Evolutionary conservation across 23 red algal genomes (phyloP).

Genomic region (Pyropia haitanensis): DNA sequence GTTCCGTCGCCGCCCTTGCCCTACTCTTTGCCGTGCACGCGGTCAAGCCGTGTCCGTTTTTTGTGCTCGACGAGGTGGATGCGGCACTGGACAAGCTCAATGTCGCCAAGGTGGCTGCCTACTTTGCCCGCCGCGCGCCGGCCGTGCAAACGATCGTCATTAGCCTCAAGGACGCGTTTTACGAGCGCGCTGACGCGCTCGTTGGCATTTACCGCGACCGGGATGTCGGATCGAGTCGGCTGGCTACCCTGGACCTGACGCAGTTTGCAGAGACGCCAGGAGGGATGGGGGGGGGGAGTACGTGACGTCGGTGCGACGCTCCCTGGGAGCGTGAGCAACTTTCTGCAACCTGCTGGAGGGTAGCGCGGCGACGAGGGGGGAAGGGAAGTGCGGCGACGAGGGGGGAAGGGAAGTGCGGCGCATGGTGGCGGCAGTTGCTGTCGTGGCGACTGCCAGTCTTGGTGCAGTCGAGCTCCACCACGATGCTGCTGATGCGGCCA

Average conservation of each 20-base stretch:
- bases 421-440: no score
- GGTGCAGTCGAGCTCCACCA: no score
- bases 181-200: conserved; percentile 83
- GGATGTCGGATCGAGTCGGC: conserved; percentile 21
- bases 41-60: conserved; percentile 72
- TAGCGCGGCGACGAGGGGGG: no score
- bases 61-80: conserved; percentile 96
- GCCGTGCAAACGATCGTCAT: conserved; percentile 88
- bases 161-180: conserved; percentile 93
- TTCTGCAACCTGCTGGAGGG: no score
- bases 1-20: conserved; percentile 85
- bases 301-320: no score
- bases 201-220: conserved; percentile 86
- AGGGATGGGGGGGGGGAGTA: no score
- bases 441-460: no score
- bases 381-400: no score
- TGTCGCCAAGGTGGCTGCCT: conserved; percentile 54
- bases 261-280: conserved; percentile 20
- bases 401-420: no score
- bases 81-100: conserved; percentile 93
- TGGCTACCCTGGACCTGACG: conserved; percentile 67
- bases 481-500: no score
- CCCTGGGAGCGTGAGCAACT: no score
- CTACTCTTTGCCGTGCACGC: conserved; percentile 92
- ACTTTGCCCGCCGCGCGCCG: conserved; percentile 43